Conservation (phyloP, 2,329 filamentous ascomycete genomes). For the Aquanectria penicillioides region DNA sequence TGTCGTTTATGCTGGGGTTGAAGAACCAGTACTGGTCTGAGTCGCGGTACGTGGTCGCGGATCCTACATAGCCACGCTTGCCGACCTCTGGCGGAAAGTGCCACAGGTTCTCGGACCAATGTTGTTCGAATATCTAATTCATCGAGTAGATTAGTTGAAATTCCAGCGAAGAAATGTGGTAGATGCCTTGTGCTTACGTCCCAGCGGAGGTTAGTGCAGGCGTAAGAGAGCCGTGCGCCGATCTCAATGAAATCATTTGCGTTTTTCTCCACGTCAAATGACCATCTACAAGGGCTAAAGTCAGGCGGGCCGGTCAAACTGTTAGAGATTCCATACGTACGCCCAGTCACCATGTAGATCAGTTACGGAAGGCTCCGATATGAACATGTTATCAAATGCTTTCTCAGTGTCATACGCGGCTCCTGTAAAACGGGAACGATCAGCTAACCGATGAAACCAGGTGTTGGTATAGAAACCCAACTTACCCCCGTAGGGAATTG, state of each 20-base stretch:
- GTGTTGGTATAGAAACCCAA: background rate
- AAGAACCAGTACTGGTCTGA: slow-evolving; percentile 47
- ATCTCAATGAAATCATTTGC: slow-evolving; percentile 45
- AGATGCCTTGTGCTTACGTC: slow-evolving; percentile 44
- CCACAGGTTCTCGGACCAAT: slow-evolving; percentile 54
- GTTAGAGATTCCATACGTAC: slow-evolving; percentile 21
- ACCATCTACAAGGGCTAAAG: slow-evolving; percentile 41
- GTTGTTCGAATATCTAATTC: slow-evolving; percentile 49
- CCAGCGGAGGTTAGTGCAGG: slow-evolving; percentile 49
- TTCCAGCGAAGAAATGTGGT: background rate
- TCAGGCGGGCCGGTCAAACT: background rate
- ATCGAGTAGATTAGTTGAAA: background rate
- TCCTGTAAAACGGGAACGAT: slow-evolving; percentile 31
- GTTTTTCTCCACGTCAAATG: slow-evolving; percentile 43
- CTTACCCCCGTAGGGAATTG: slow-evolving; percentile 54
- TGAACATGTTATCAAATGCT: slow-evolving; percentile 51
- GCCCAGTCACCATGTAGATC: slow-evolving; percentile 38
- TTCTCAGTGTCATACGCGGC: slow-evolving; percentile 51
- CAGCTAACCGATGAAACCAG: background rate
- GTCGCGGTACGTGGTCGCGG: slow-evolving; percentile 52
- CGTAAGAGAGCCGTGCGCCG: slow-evolving; percentile 42
- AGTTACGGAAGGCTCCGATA: slow-evolving; percentile 40
- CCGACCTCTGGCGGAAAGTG: slow-evolving; percentile 52
- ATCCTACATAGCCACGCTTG: slow-evolving; percentile 53
- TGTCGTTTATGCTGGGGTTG: slow-evolving; percentile 48